A percentile compares a stretch with the other conserved stretches of the same genome.
These are phyloP conservation scores for Plasmopara muralis DNA, from an alignment of 352 stramenopile genomes.

Conservation along the genomic window DNA sequence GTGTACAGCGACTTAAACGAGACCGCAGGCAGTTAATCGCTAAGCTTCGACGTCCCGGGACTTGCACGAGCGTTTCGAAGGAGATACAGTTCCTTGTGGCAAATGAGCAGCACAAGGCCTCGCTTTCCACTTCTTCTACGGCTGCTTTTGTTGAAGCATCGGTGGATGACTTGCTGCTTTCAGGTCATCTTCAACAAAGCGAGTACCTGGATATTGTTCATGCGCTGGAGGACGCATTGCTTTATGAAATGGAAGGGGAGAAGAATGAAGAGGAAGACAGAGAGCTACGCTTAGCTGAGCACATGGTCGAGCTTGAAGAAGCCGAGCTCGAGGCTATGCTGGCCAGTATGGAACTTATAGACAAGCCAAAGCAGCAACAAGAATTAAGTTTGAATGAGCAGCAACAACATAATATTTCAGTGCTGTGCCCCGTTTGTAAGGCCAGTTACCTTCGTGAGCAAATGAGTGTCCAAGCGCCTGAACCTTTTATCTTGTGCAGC, in stretches of 20 bases:
- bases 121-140: slow-evolving; percentile 4
- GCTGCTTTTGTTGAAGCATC: slow-evolving; percentile 15
- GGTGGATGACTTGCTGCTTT: slow-evolving; percentile 57
- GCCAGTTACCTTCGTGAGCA: slow-evolving; percentile 27
- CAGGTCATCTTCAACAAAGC: slow-evolving; percentile 48
- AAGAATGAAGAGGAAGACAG: slow-evolving; percentile 26
- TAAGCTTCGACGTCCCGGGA: slow-evolving; percentile 49
- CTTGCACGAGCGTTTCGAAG: slow-evolving; percentile 40
- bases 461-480: background rate
- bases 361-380: slow-evolving; percentile 4
- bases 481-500: slow-evolving; percentile 30
- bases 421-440: slow-evolving; percentile 51
- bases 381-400: background rate
- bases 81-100: slow-evolving; percentile 58
- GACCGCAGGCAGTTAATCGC: slow-evolving; percentile 55
- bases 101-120: slow-evolving; percentile 28
- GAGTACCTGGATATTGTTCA: slow-evolving; percentile 77
- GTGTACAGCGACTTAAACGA: slow-evolving; percentile 57
- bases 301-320: slow-evolving; percentile 67
- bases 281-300: slow-evolving; percentile 34
- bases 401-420: slow-evolving; percentile 2
- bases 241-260: slow-evolving; percentile 34
- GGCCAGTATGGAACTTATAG: slow-evolving; percentile 42
- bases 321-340: slow-evolving; percentile 67
- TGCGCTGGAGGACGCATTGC: slow-evolving; percentile 60